Conservation (phyloP, 345 rosid species). For the Leavenworthia alabamica region DNA sequence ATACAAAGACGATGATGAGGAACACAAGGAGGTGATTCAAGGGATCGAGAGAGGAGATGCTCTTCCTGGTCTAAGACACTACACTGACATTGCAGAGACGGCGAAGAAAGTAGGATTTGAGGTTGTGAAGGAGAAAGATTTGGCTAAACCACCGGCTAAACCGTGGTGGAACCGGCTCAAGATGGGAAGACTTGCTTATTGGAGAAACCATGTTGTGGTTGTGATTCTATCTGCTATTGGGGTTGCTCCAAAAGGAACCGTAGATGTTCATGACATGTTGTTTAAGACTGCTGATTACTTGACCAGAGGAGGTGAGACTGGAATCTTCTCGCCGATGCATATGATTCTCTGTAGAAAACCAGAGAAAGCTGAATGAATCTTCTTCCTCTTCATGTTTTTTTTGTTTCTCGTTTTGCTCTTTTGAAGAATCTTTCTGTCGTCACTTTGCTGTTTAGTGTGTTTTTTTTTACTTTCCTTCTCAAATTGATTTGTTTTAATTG, state of each 20-base stretch:
- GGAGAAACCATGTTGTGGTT: conserved; percentile 91
- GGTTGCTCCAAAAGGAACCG: conserved; percentile 88
- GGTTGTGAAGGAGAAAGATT: conserved; percentile 72
- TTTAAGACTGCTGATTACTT: conserved; percentile 76
- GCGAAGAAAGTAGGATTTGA: conserved; percentile 80
- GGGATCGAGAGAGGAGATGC: conserved; percentile 93
- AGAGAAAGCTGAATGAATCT: conserved; percentile 19
- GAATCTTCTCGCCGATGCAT: conserved; percentile 92
- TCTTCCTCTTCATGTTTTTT: neutral
- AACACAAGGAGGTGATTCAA: conserved; percentile 71
- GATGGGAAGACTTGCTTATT: conserved; percentile 83
- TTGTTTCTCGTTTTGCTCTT: conserved; percentile 2
- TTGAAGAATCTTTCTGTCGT: neutral
- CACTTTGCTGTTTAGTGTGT: conserved; percentile 6
- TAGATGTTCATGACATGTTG: conserved; percentile 91
- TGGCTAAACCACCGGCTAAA: conserved; percentile 69
- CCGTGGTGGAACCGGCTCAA: conserved; percentile 91
- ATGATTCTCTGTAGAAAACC: conserved; percentile 93
- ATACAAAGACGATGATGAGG: conserved; percentile 37
- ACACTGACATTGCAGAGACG: conserved; percentile 48
- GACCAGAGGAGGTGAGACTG: conserved; percentile 76
- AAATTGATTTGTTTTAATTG: conserved; percentile 23
- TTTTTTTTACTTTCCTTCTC: neutral
- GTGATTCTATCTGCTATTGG: conserved; percentile 61
- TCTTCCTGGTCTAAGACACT: conserved; percentile 69